Evolutionary conservation across 2,329 filamentous ascomycete species (phyloP), one percentile per base, ranked within the genome.

Genomic region (Sclerotinia subarctica): DNA sequence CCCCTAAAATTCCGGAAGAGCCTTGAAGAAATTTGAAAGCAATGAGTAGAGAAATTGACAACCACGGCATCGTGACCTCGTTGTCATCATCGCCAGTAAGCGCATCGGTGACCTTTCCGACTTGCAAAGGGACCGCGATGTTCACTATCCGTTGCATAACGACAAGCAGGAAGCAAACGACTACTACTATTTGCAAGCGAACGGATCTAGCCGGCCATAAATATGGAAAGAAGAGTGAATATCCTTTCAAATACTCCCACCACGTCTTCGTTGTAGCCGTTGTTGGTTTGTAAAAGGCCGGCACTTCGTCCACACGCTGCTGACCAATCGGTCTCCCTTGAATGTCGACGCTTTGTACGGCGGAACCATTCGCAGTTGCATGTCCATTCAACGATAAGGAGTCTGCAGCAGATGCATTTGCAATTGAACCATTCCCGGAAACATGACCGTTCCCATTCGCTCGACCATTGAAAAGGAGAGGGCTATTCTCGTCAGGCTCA

Each of bases 201-300:
- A 84, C 81, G 63, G 92, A 89, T 76, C 94, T 94, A 75, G 89
- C 90, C 0, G 95, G 95, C 95, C 95, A 99, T 69, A 98, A 86
- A 77, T 98, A 99, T 0, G 94, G 94, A 78, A 98, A 96, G 80
- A 99, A 97, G 64, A 97, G 83, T 17, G 90, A 91, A 79, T 98
- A 99, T 57, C 94, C 93, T 71, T 90, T 89, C 70, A 97, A 82
- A 78, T 99, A 99, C 77, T 98, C 94, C 88, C 91, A 96, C 95
- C 95, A 99, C 64, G 89, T 95, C 73, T 91, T 93, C 73, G 91
- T 91, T 3, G 93, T 94, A 11, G 93, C 86, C 72, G 92, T 94
- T 49, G 90, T 90, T 2, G 94, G 94, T 73, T 94, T 90, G 78
- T 96, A 96, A 83, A 96, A 98, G 7, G 91, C 92, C 13, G 90